Conservation (phyloP, 108 stramenopile genomes). For the Cyclostephanos invisitatus region DNA sequence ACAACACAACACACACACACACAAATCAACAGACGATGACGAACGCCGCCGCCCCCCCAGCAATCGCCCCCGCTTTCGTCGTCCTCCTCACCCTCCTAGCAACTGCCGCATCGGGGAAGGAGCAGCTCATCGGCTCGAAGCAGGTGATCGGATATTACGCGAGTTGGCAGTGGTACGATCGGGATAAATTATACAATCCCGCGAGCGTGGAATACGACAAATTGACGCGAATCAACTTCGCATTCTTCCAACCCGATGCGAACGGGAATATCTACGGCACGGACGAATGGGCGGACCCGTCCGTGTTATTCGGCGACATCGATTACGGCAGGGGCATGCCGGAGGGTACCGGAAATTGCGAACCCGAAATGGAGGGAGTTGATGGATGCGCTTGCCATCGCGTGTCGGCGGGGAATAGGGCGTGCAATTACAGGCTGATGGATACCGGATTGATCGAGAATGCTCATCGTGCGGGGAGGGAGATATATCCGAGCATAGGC, state of each 20-base stretch:
- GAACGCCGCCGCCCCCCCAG: too few species aligned
- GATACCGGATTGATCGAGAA: not conserved
- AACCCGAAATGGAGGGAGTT: not conserved
- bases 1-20: too few species aligned
- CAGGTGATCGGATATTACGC: too few species aligned
- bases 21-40: too few species aligned
- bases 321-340: not conserved
- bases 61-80: too few species aligned
- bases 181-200: slow-evolving; percentile 32
- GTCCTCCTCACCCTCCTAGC: not conserved
- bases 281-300: slow-evolving; percentile 13
- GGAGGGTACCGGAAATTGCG: too few species aligned
- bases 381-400: not conserved
- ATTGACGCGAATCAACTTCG: slow-evolving; percentile 31
- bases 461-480: not conserved
- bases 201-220: slow-evolving; percentile 43
- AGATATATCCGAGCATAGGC: slow-evolving; percentile 12
- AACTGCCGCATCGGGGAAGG: not conserved
- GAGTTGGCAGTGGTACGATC: slow-evolving; percentile 50
- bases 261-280: slow-evolving; percentile 20
- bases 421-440: not conserved
- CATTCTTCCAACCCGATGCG: slow-evolving; percentile 18
- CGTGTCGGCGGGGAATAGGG: not conserved
- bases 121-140: not conserved
- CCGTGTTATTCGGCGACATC: not conserved